Evolutionary conservation across 192 early-diverging fungal species (phyloP).

Genomic region (Backusella circina): DNA sequence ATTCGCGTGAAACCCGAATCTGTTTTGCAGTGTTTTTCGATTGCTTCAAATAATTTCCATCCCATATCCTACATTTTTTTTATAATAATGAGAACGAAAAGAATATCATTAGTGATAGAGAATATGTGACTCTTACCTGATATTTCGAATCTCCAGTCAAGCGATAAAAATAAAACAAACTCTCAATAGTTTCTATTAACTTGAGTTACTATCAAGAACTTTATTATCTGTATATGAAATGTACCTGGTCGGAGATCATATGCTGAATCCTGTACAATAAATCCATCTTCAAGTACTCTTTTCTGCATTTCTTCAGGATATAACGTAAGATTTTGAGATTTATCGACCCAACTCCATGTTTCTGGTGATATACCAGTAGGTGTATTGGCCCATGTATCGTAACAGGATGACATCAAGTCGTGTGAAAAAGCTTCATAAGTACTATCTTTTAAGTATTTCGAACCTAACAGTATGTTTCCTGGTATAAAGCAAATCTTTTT

Average conservation of each 20-base stretch:
- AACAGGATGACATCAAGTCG: slow-evolving; percentile 43
- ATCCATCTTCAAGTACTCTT: slow-evolving; percentile 7
- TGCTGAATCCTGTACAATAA: background rate
- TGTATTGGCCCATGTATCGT: slow-evolving; percentile 39
- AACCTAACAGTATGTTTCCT: slow-evolving; percentile 49
- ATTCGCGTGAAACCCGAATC: slow-evolving; percentile 21
- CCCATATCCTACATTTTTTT: slow-evolving; percentile 45
- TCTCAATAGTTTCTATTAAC: slow-evolving; percentile 65
- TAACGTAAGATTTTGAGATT: background rate
- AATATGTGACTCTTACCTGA: slow-evolving; percentile 24
- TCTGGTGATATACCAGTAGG: slow-evolving; percentile 52
- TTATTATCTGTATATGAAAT: background rate
- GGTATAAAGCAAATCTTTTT: slow-evolving; percentile 51
- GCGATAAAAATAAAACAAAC: slow-evolving; percentile 72
- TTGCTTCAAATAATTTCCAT: slow-evolving; percentile 51
- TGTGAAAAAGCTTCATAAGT: slow-evolving; percentile 33
- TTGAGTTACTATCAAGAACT: background rate
- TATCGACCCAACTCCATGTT: slow-evolving; percentile 30
- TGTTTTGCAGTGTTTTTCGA: slow-evolving; percentile 29
- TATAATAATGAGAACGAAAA: background rate
- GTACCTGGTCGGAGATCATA: slow-evolving; percentile 54
- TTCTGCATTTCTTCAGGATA: slow-evolving; percentile 6
- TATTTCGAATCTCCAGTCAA: slow-evolving; percentile 64
- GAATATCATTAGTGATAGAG: background rate
- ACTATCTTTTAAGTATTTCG: slow-evolving; percentile 37